These are phyloP conservation scores for Leccinum subtestaceum DNA, from an alignment of 768 basidiomycete genomes.

Conservation along the genomic window DNA sequence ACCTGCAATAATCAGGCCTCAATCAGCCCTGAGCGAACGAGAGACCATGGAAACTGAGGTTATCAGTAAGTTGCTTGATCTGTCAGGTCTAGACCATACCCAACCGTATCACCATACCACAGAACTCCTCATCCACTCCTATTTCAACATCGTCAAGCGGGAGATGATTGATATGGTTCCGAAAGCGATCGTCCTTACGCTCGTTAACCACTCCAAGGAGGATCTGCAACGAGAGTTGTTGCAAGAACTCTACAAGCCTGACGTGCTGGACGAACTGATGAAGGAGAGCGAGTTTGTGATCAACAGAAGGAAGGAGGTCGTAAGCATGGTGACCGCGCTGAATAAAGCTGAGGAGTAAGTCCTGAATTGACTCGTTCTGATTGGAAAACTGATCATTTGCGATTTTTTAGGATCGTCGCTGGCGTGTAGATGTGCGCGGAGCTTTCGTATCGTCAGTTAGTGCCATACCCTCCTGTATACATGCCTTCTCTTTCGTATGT, in stretches of 20 bases:
- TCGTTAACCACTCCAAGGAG: slow-evolving; percentile 93
- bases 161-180: slow-evolving; percentile 99
- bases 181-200: slow-evolving; percentile 88
- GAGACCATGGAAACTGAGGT: slow-evolving; percentile 99
- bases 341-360: slow-evolving; percentile 99
- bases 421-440: slow-evolving; percentile 44
- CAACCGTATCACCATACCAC: slow-evolving; percentile 30
- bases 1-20: slow-evolving; percentile 83
- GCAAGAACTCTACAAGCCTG: slow-evolving; percentile 95
- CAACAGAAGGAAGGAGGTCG: slow-evolving; percentile 88
- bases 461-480: slow-evolving; percentile 31
- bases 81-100: background rate
- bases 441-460: slow-evolving; percentile 16
- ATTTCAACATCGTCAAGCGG: slow-evolving; percentile 97
- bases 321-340: slow-evolving; percentile 88
- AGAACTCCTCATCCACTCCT: slow-evolving; percentile 95
- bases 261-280: slow-evolving; percentile 90
- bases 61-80: slow-evolving; percentile 72
- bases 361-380: background rate
- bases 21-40: slow-evolving; percentile 86
- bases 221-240: slow-evolving; percentile 90
- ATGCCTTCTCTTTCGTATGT: slow-evolving; percentile 20
- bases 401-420: slow-evolving; percentile 52
- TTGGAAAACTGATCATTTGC: slow-evolving; percentile 11
- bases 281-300: slow-evolving; percentile 94